A percentile compares a stretch with the other conserved stretches of the same genome.
Conservation (phyloP, 2,329 filamentous ascomycete species). For the Pseudogymnoascus sp. region DNA sequence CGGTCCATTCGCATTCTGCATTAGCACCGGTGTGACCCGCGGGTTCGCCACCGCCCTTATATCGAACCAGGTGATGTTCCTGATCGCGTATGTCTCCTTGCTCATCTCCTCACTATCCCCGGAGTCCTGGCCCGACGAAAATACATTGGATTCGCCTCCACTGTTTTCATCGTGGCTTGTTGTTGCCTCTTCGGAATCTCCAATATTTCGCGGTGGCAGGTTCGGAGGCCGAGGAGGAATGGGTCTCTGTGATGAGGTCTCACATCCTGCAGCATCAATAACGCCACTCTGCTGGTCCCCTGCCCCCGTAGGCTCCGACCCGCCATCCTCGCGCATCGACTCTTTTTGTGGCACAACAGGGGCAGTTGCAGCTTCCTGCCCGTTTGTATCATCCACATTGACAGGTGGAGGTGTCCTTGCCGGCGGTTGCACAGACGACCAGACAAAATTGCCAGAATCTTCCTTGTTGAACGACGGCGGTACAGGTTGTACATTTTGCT, state of each 20-base stretch:
- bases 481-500: slow-evolving; percentile 11
- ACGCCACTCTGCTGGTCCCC: slow-evolving; percentile 3
- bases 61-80: slow-evolving; percentile 82
- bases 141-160: slow-evolving; percentile 15
- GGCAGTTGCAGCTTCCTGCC: slow-evolving; percentile 18
- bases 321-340: not conserved
- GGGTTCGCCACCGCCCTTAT: slow-evolving; percentile 49
- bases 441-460: slow-evolving; percentile 25
- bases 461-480: slow-evolving; percentile 17
- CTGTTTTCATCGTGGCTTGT: slow-evolving; percentile 21
- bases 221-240: not conserved
- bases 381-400: slow-evolving; percentile 22
- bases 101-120: slow-evolving; percentile 12
- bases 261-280: not conserved
- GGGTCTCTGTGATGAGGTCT: not conserved
- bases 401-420: slow-evolving; percentile 18
- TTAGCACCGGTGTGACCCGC: slow-evolving; percentile 74
- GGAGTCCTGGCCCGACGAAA: not conserved
- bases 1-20: slow-evolving; percentile 90
- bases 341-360: slow-evolving; percentile 2
- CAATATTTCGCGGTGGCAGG: slow-evolving; percentile 11
- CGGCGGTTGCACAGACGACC: slow-evolving; percentile 17
- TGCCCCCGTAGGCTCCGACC: not conserved
- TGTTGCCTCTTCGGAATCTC: slow-evolving; percentile 20
- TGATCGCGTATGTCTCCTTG: slow-evolving; percentile 81